Percentiles rank a stretch among this genome's conserved stretches.
Evolutionary conservation across 441 rosid species (phyloP).

Genomic region (Adansonia madagascariensis): DNA sequence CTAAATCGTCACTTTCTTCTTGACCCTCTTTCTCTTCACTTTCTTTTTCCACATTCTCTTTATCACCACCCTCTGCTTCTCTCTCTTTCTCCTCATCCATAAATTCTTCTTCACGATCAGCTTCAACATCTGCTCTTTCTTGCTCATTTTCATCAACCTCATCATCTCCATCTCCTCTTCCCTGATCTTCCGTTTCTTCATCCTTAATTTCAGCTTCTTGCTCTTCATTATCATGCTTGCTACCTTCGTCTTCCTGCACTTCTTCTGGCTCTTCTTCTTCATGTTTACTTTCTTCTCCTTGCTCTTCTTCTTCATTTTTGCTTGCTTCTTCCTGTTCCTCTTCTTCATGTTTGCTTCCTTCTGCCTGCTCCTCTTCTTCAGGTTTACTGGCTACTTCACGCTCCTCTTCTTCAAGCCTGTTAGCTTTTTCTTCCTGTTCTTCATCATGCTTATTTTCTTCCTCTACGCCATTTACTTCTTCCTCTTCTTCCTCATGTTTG

Average conservation of each 20-base stretch:
- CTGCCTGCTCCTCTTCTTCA: conserved; percentile 35
- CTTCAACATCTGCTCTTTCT: conserved; percentile 47
- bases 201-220: conserved; percentile 42
- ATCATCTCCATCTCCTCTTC: conserved; percentile 47
- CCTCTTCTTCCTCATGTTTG: conserved; percentile 52
- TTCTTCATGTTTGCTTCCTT: conserved; percentile 34
- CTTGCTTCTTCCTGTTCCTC: conserved; percentile 31
- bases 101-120: conserved; percentile 53
- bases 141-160: conserved; percentile 60
- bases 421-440: conserved; percentile 44
- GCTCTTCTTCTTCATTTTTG: conserved; percentile 38
- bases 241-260: conserved; percentile 38
- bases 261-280: conserved; percentile 45
- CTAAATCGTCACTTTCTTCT: conserved; percentile 42
- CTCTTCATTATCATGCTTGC: conserved; percentile 46
- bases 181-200: conserved; percentile 45
- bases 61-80: conserved; percentile 37
- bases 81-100: conserved; percentile 61
- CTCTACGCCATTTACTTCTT: conserved; percentile 41
- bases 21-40: conserved; percentile 36
- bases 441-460: conserved; percentile 41
- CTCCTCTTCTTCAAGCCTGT: conserved; percentile 45
- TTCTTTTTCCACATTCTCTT: conserved; percentile 30
- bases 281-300: conserved; percentile 44
- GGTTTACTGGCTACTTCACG: conserved; percentile 29